These are phyloP conservation scores for Epichloe gansuensis DNA, from an alignment of 2,329 filamentous ascomycete species.

Conservation along the genomic window DNA sequence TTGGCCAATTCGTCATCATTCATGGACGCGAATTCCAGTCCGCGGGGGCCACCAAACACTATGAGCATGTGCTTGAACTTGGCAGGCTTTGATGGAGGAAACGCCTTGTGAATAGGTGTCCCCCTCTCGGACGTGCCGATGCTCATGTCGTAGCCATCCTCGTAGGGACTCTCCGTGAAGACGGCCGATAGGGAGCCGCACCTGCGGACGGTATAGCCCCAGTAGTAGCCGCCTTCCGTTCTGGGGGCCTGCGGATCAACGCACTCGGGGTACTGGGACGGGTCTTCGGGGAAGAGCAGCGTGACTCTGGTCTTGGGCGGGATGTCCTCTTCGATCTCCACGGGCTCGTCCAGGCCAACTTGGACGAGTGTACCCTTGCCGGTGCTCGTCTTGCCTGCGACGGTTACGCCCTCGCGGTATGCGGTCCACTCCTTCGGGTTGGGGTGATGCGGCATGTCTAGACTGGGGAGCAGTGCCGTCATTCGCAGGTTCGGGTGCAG, in stretches of 20 bases:
- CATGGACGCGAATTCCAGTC: conserved; percentile 62
- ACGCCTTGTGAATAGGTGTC: conserved; percentile 32
- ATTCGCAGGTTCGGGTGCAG: conserved; percentile 65
- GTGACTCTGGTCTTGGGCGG: conserved; percentile 63
- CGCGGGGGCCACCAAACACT: conserved; percentile 69
- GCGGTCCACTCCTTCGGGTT: conserved; percentile 63
- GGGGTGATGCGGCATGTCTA: conserved; percentile 79
- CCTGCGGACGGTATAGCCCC: conserved; percentile 64
- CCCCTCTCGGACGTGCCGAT: conserved; percentile 77
- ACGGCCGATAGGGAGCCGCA: conserved; percentile 55
- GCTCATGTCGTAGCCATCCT: conserved; percentile 68
- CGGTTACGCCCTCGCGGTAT: conserved; percentile 66
- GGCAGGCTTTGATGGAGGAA: conserved; percentile 28
- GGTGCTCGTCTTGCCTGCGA: conserved; percentile 30
- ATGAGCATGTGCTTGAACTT: conserved; percentile 60
- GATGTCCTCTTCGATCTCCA: conserved; percentile 46
- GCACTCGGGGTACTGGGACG: conserved; percentile 36
- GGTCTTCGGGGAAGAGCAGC: conserved; percentile 41
- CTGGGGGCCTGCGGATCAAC: conserved; percentile 58
- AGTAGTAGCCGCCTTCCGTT: conserved; percentile 70
- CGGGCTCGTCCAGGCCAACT: conserved; percentile 40
- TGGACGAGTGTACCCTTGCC: conserved; percentile 42
- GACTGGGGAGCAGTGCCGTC: conserved; percentile 59
- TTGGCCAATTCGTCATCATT: conserved; percentile 41
- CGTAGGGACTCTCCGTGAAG: conserved; percentile 63